Conservation (phyloP, 208 protist genomes). For the Phytomonas serpens region DNA sequence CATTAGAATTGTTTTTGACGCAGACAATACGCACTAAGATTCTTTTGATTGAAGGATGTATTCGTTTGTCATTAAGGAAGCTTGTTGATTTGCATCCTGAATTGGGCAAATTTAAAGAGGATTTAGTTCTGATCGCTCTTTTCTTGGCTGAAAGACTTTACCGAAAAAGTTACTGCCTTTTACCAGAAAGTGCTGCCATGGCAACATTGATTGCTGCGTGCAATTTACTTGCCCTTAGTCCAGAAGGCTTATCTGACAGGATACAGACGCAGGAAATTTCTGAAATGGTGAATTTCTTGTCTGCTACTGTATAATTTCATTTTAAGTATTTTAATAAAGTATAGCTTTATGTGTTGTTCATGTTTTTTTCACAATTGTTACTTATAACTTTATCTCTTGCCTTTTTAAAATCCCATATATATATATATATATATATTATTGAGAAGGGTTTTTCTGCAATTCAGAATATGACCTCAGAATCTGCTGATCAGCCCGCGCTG, state of each 20-base stretch:
- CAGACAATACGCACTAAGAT: conserved; percentile 50
- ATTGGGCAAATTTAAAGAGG: conserved; percentile 23
- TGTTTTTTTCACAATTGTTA: not conserved
- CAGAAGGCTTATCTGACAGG: conserved; percentile 15
- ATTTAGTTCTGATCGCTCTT: conserved; percentile 41
- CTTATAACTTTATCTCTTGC: conserved; percentile 10
- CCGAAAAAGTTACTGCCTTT: conserved; percentile 36
- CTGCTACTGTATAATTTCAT: conserved; percentile 2
- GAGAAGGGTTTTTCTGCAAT: conserved; percentile 8
- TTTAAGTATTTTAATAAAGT: not conserved
- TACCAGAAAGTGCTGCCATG: conserved; percentile 49
- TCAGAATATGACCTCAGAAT: conserved; percentile 14
- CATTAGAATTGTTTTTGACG: conserved; percentile 51
- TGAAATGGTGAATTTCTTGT: conserved; percentile 7
- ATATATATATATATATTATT: conserved; percentile 11
- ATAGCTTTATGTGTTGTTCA: not conserved
- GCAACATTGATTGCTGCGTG: conserved; percentile 43
- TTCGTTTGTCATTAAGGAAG: conserved; percentile 45
- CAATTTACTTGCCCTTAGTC: conserved; percentile 11
- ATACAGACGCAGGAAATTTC: conserved; percentile 13
- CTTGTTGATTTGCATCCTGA: conserved; percentile 18
- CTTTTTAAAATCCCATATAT: not conserved
- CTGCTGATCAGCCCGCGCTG: not conserved
- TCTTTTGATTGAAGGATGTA: conserved; percentile 61
- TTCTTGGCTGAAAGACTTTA: conserved; percentile 48